Evolutionary conservation across 2,329 filamentous ascomycete genomes (phyloP).

Genomic region (Graphilbum ipis-grandicollis): DNA sequence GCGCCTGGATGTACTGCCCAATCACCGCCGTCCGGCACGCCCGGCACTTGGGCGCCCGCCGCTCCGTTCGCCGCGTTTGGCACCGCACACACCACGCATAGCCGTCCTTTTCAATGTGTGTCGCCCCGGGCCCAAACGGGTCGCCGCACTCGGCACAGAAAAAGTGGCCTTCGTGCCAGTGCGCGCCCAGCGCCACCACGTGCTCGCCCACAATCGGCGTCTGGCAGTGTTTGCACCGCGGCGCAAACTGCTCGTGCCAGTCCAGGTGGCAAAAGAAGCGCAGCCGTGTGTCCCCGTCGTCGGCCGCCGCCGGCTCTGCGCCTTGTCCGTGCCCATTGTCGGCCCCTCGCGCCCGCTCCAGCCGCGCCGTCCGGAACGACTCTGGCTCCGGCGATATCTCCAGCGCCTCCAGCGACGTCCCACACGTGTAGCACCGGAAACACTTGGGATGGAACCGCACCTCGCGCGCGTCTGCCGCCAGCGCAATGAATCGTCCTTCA

Average conservation of each 20-base stretch:
- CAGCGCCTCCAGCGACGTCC: conserved; percentile 77
- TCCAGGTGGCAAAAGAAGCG: conserved; percentile 98
- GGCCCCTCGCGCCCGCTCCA: too few species aligned
- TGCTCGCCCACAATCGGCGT: conserved; percentile 95
- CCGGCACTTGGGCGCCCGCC: conserved; percentile 73
- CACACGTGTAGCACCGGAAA: conserved; percentile 78
- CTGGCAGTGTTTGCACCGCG: conserved; percentile 86
- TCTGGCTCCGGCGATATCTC: conserved; percentile 92
- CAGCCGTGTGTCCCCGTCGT: conserved; percentile 55
- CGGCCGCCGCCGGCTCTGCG: conserved; percentile 33
- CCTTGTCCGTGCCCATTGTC: too few species aligned
- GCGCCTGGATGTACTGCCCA: conserved; percentile 74
- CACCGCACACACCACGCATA: conserved; percentile 94
- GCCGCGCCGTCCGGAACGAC: conserved; percentile 47
- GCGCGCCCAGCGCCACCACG: conserved; percentile 79
- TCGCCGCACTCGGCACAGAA: conserved; percentile 98
- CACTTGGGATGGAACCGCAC: conserved; percentile 79
- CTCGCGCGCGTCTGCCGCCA: conserved; percentile 24
- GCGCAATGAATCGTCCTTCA: conserved; percentile 74
- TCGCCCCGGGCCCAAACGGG: conserved; percentile 60
- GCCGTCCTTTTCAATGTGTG: conserved; percentile 82
- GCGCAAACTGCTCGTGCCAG: conserved; percentile 88
- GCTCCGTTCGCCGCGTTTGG: conserved; percentile 80
- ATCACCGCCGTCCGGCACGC: conserved; percentile 73
- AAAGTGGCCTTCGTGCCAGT: conserved; percentile 96